Evolutionary conservation across 2,329 filamentous ascomycete species (phyloP), one percentile per base, ranked within the genome.

Genomic region (Epicoccum sorghinum): DNA sequence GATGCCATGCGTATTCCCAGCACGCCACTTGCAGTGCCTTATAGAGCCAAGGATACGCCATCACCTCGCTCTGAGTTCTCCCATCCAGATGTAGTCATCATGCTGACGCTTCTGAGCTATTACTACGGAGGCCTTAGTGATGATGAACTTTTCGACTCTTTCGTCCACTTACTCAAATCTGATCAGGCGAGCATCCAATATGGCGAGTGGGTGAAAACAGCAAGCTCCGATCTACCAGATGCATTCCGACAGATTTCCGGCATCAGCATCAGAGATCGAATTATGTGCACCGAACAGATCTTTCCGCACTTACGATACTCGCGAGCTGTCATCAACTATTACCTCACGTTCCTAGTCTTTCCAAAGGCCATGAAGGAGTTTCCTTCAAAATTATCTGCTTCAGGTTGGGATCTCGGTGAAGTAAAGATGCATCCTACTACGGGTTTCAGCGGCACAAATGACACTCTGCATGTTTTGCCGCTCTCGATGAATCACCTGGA

Each of bases 401-500:
- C 87, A 0, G 87, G 86, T 0, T 91, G 87, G 88, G 86, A 91
- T 55, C 73, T 90, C 14, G 84, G 76, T 4, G 66, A 74, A 33
- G 42, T 42, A 4, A 86, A 81, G 49, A 5, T 14, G 0, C 73
- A 83, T 18, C 77, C 80, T 0, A 86, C 81, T 0, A 86, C 84
- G 0, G 89, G 88, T 0, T 91, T 91, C 63, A 89, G 86, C 49
- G 88, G 88, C 0, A 91, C 88, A 0, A 87, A 86, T 23, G 88
- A 91, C 59, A 84, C 82, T 0, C 71, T 79, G 9, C 75, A 79
- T n/a, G 64, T 87, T 0, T 74, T 91, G 0, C 87, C 88, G 0
- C 62, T 87, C 0, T 73, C 62, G 0, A 78, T 90, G 0, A 61
- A 74, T 0, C 85, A 89, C 27, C 70, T 82, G 0, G 84, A 90